Evolutionary conservation across 2,329 filamentous ascomycete species (phyloP).

Genomic region (Fusarium euwallaceae): DNA sequence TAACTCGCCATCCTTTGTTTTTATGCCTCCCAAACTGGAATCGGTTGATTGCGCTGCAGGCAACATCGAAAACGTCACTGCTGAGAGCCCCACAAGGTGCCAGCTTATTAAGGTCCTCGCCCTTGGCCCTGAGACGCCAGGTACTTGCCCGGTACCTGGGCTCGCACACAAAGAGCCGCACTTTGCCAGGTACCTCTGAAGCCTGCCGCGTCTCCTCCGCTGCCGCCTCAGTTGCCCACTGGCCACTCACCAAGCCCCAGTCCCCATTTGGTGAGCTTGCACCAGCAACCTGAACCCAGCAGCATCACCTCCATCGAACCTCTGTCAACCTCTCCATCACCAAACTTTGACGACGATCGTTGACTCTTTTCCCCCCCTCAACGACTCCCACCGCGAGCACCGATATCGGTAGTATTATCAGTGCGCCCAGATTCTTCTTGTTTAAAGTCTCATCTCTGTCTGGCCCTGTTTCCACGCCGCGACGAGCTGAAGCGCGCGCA

Average conservation of each 20-base stretch:
- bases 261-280: conserved; percentile 40
- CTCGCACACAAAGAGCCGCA: conserved; percentile 2
- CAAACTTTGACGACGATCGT: conserved; percentile 23
- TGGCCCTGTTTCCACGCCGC: conserved; percentile 27
- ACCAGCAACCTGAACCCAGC: conserved; percentile 30
- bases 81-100: conserved; percentile 35
- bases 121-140: background rate
- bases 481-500: conserved; percentile 46
- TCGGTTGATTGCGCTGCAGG: conserved; percentile 38
- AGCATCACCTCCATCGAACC: conserved; percentile 38
- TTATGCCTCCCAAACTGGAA: conserved; percentile 19
- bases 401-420: conserved; percentile 15
- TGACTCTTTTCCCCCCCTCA: conserved; percentile 6
- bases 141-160: conserved; percentile 43
- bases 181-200: conserved; percentile 36
- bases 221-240: conserved; percentile 35
- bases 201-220: conserved; percentile 20
- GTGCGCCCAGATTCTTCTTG: conserved; percentile 2
- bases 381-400: background rate
- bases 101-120: conserved; percentile 34
- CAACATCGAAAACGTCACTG: conserved; percentile 55
- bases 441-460: conserved; percentile 5
- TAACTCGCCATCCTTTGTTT: conserved; percentile 3
- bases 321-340: conserved; percentile 26
- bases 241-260: conserved; percentile 40